Evolutionary conservation across 495 filamentous ascomycete genomes (phyloP).

Genomic region (Trichoderma virens): DNA sequence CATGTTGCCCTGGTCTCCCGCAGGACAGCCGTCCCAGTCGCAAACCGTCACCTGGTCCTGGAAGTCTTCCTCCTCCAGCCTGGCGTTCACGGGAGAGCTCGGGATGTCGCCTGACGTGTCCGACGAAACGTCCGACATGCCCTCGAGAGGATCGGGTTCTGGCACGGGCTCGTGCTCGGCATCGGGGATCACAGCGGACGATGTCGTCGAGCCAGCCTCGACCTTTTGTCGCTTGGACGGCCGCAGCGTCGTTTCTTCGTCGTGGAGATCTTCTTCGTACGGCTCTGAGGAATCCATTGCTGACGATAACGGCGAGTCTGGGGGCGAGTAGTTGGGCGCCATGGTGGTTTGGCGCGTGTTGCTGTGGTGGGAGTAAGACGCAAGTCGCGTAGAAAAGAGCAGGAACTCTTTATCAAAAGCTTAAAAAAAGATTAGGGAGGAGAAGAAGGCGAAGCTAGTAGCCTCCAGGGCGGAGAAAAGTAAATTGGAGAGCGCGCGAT

Average conservation of each 20-base stretch:
- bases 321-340: conserved; percentile 23
- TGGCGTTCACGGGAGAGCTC: conserved; percentile 53
- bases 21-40: conserved; percentile 78
- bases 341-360: conserved; percentile 13
- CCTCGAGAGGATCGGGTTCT: conserved; percentile 31
- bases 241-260: conserved; percentile 29
- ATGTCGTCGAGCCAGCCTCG: conserved; percentile 34
- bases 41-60: conserved; percentile 87
- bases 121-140: conserved; percentile 61
- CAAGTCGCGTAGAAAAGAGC: not conserved
- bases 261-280: conserved; percentile 36
- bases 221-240: conserved; percentile 45
- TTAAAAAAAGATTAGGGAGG: not conserved
- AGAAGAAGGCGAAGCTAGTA: not conserved
- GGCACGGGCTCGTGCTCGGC: conserved; percentile 34
- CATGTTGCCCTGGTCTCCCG: conserved; percentile 82
- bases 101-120: conserved; percentile 86
- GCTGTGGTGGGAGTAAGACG: not conserved
- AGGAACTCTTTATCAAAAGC: not conserved
- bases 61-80: conserved; percentile 69
- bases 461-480: not conserved
- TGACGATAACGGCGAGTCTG: conserved; percentile 33
- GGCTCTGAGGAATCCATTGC: conserved; percentile 38
- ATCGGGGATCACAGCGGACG: conserved; percentile 33
- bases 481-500: not conserved